Percentiles rank a stretch among this genome's conserved stretches.
These are phyloP conservation scores for Neurospora sp. DNA, from an alignment of 495 filamentous ascomycete genomes.

Conservation along the genomic window DNA sequence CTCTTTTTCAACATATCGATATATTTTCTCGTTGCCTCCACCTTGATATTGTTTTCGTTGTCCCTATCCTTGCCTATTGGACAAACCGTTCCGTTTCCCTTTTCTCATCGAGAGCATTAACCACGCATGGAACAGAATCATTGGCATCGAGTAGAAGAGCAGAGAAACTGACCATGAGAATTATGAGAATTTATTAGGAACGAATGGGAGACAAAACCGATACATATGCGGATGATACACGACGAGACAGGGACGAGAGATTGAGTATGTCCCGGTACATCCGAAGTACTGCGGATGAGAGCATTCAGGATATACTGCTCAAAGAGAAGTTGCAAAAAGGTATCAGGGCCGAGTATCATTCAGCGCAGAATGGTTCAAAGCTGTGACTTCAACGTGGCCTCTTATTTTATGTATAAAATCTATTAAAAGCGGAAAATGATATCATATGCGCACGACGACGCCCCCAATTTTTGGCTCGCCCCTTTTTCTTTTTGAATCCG, in stretches of 20 bases:
- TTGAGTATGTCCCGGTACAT: too few relatives aligned
- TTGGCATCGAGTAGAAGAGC: neutral
- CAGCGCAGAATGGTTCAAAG: neutral
- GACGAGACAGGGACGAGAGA: too few relatives aligned
- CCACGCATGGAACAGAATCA: neutral
- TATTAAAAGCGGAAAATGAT: neutral
- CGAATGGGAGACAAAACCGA: too few relatives aligned
- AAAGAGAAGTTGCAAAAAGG: neutral
- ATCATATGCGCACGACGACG: neutral
- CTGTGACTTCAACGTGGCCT: neutral
- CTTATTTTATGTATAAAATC: neutral
- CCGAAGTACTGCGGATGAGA: too few relatives aligned
- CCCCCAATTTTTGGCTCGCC: neutral
- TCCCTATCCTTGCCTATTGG: neutral
- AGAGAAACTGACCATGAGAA: too few relatives aligned
- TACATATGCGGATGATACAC: too few relatives aligned
- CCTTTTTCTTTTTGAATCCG: slow-evolving; percentile 1
- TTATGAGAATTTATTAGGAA: too few relatives aligned
- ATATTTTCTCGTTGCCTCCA: neutral
- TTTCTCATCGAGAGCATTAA: neutral
- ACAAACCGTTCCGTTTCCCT: neutral
- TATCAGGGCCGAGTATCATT: neutral
- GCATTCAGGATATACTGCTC: neutral
- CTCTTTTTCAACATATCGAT: neutral
- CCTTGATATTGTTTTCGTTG: neutral